Conservation (phyloP, 495 filamentous ascomycete genomes). For the Lasiosphaeris hirsuta region DNA sequence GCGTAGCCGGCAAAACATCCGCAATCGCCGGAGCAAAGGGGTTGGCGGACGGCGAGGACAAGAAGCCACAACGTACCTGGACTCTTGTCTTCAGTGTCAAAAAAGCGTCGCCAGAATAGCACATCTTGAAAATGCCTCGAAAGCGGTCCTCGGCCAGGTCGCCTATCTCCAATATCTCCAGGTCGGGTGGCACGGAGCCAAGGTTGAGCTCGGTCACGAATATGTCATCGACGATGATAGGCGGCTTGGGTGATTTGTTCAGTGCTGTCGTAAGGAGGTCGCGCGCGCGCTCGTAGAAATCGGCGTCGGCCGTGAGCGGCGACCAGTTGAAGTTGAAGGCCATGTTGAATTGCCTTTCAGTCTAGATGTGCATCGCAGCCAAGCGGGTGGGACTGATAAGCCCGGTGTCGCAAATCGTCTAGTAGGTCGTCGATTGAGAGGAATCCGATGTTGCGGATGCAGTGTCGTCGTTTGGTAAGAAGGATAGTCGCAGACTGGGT, state of each 20-base stretch:
- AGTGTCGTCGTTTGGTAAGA: background rate
- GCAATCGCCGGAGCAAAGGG: background rate
- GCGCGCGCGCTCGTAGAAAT: constrained; percentile 84
- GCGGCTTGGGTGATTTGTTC: constrained; percentile 97
- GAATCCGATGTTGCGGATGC: background rate
- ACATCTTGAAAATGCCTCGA: constrained; percentile 98
- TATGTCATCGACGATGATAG: constrained; percentile 99
- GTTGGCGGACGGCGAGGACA: background rate
- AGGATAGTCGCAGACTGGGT: background rate
- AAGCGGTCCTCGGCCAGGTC: constrained; percentile 96
- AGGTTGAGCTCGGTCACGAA: constrained; percentile 96
- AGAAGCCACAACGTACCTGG: constrained; percentile 55
- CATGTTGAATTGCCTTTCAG: constrained; percentile 59
- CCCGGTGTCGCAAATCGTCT: constrained; percentile 14
- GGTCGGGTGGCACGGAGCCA: constrained; percentile 82
- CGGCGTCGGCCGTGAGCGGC: constrained; percentile 90
- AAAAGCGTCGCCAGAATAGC: constrained; percentile 91
- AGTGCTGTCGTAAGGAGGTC: constrained; percentile 91
- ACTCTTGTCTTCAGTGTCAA: constrained; percentile 91
- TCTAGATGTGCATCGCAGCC: constrained; percentile 32
- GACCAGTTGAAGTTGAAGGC: constrained; percentile 99
- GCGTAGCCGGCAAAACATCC: background rate
- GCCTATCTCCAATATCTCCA: constrained; percentile 96
- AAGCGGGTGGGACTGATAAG: constrained; percentile 16
- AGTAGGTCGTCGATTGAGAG: background rate